Base-by-base conservation (phyloP, 1,284 basidiomycete genomes). In the Clitocybe nebularis region DNA sequence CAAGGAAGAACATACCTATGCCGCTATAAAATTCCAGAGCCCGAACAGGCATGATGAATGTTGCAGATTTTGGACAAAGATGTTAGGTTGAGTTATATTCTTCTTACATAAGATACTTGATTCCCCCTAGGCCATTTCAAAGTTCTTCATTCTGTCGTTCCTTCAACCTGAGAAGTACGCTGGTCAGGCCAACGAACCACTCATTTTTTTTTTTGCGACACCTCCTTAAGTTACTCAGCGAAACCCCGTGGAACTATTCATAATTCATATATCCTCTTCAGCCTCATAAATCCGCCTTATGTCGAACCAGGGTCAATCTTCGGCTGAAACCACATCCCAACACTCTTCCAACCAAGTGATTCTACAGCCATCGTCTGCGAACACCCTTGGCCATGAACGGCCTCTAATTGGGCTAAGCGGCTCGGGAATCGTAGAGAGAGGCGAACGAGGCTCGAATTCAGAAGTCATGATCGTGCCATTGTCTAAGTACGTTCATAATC, bases 21-120 rank as follows among this genome's bases (percentile, higher is more conserved):
- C 86, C 85, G 38, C 77, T 77, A 62, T 84, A 89, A 55, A 89
- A 89, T 60, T 89, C 85, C 29, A 87, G 60, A n/a, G 75, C 79
- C 22, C 68, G 68, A 19, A 75, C 52, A 10, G 58, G 40, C 64
- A 67, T 62, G 21, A 41, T 28, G 34, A 47, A 46, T 40, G 47
- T 43, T 39, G 11, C 24, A 14, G 16, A 16, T 36, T 3, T 43
- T 37, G 42, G 36, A 36, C 22, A 19, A 13, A 38, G 43, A 43
- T 30, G 33, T 21, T 19, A 32, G 33, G 23, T 30, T 16, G 21
- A 16, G n/a, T n/a, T n/a, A n/a, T n/a, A n/a, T n/a, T n/a, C 30
- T 25, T 35, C 21, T 54, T 51, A 46, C 48, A 41, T 52, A 46
- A 50, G 34, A 13, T 10, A 22, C n/a, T 35, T 35, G 19, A 30